phyloP scores from a whole-genome alignment of 1,284 basidiomycete genomes.

The Ganoderma lingzhi region DNA sequence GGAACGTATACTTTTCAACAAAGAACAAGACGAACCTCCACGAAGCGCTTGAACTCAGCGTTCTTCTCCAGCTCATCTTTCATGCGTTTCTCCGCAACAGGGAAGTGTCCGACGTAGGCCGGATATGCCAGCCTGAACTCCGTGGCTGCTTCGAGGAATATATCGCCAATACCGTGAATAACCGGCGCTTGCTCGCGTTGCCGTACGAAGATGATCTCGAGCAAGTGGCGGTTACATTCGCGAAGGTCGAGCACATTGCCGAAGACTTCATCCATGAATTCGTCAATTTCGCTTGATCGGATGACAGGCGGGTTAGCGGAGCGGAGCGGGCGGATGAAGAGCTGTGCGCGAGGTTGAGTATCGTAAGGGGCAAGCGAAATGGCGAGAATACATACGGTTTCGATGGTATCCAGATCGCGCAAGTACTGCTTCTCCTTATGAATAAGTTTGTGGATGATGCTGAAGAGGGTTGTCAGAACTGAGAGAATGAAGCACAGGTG shows the following conservation, averaged over 20 bases:
- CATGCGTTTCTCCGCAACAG: constrained; percentile 86
- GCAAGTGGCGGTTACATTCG: constrained; percentile 80
- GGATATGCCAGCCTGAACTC: constrained; percentile 92
- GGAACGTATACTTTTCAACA: not conserved
- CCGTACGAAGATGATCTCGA: constrained; percentile 88
- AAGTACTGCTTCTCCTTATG: constrained; percentile 92
- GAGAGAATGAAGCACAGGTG: not conserved
- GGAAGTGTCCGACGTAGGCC: constrained; percentile 85
- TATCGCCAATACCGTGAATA: constrained; percentile 88
- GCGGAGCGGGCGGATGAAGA: constrained; percentile 84
- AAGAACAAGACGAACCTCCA: constrained; percentile 73
- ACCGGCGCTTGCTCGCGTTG: constrained; percentile 90
- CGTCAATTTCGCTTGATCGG: constrained; percentile 67
- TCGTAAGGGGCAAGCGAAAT: no score
- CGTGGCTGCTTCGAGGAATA: constrained; percentile 88
- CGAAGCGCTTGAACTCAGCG: constrained; percentile 82
- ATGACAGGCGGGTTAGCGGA: constrained; percentile 79
- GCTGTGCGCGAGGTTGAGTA: constrained; percentile 43
- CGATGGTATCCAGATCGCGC: constrained; percentile 87
- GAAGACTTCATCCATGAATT: constrained; percentile 90
- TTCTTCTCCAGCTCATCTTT: constrained; percentile 88
- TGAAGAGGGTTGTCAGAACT: constrained; percentile 36
- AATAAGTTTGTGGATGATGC: constrained; percentile 94
- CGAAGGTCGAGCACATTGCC: constrained; percentile 87
- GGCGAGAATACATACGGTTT: constrained; percentile 56